Conservation (phyloP, 305 asterid species). For the Fraxinus baroniana region DNA sequence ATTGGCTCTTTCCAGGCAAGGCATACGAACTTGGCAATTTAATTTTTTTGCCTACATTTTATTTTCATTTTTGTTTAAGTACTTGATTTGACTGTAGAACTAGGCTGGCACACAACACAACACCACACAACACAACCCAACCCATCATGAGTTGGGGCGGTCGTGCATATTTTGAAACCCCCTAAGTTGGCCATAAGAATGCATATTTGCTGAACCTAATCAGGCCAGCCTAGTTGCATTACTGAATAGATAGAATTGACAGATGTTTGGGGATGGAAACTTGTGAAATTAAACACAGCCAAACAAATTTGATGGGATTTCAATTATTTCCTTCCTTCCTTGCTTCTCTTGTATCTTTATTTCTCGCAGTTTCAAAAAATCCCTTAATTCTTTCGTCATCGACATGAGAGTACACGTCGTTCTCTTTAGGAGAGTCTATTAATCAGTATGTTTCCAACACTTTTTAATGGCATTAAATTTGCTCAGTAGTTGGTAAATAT, state of each 20-base stretch:
- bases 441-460: neutral
- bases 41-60: neutral
- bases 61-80: neutral
- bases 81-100: neutral
- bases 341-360: neutral
- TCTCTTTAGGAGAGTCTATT: neutral
- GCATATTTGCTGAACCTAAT: neutral
- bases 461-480: neutral
- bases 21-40: neutral
- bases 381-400: neutral
- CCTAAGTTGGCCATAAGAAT: neutral
- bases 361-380: neutral
- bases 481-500: neutral
- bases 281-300: neutral
- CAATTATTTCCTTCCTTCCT: neutral
- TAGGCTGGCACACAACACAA: conserved; percentile 17
- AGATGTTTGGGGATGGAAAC: neutral
- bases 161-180: neutral
- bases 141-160: neutral
- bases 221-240: neutral
- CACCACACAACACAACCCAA: neutral
- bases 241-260: neutral
- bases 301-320: neutral
- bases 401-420: neutral
- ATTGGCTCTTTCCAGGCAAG: neutral